Evolutionary conservation across 2,329 filamentous ascomycete genomes (phyloP), one percentile per base, ranked within the genome.

Genomic region (Cladophialophora bantiana): DNA sequence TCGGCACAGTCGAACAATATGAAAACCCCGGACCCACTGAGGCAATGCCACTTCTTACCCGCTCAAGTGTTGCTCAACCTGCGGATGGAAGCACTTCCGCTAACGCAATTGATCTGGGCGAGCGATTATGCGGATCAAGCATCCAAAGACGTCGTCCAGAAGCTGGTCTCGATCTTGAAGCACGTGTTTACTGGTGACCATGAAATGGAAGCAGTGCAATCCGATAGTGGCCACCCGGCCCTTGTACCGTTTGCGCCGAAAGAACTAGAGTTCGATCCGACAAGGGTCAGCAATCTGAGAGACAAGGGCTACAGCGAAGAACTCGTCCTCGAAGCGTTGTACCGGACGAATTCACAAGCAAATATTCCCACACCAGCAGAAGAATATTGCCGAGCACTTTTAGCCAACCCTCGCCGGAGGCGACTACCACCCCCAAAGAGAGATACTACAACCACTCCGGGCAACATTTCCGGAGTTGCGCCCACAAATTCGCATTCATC

Each of bases 51-150:
- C 73, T 92, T 91, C 76, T 81, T 84, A 9, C 85, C 88, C 13
- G 83, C 87, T 1, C 94, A 97, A 73, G 90, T 98, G 63, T 82
- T 97, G 13, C 88, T 98, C 5, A 94, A 98, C 76, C 80, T 98
- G 50, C 90, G 95, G 50, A 88, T 91, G 79, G 87, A 89, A 32
- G 87, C 97, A 32, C 81, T 97, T 13, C 92, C 93, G 0, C 87
- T 90, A 54, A 85, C 95, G 48, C 86, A 86, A 64, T 85, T 89
- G 55, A 85, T 98, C 34, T 99, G 95, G 96, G 71, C 72, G 31
- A 96, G 93, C 0, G 83, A 88, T 32, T 87, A 96, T 56, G 87
- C 95, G 18, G 93, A 97, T 72, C 94, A 92, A 73, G 87, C 93
- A 0, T 89, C 91, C 2, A 89, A 89, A 31, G 85, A 88, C 26